These are phyloP conservation scores for Trametes maxima DNA, from an alignment of 768 basidiomycete genomes.

Conservation along the genomic window DNA sequence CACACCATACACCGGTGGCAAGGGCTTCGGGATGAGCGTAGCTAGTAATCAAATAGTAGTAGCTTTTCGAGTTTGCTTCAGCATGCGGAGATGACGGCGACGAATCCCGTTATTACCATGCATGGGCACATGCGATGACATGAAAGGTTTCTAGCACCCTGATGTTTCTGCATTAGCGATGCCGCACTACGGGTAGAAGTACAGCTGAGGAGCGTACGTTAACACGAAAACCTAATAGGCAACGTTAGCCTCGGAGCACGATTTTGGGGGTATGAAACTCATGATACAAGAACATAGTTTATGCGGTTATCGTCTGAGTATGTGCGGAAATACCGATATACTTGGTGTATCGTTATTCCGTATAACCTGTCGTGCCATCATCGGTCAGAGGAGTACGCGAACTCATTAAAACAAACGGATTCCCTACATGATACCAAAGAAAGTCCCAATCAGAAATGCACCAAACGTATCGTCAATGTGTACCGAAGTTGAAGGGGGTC, in stretches of 20 bases:
- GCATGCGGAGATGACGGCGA: background rate
- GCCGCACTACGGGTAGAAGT: too few relatives aligned
- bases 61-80: background rate
- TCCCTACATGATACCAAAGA: constrained; percentile 4
- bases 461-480: constrained; percentile 9
- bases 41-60: constrained; percentile 2
- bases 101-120: background rate
- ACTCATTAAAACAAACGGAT: too few relatives aligned
- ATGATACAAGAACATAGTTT: background rate
- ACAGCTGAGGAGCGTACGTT: background rate
- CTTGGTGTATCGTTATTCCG: constrained; percentile 8
- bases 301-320: background rate
- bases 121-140: background rate
- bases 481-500: background rate
- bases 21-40: background rate
- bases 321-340: constrained; percentile 6
- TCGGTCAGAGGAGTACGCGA: background rate
- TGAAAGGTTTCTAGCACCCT: constrained; percentile 9
- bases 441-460: constrained; percentile 9
- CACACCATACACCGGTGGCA: background rate
- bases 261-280: too few relatives aligned
- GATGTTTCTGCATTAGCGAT: background rate
- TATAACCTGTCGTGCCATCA: background rate
- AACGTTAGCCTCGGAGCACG: background rate
- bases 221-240: background rate